Evolutionary conservation across 2,329 filamentous ascomycete species (phyloP).

Genomic region (Calonectria pseudoturangicola): DNA sequence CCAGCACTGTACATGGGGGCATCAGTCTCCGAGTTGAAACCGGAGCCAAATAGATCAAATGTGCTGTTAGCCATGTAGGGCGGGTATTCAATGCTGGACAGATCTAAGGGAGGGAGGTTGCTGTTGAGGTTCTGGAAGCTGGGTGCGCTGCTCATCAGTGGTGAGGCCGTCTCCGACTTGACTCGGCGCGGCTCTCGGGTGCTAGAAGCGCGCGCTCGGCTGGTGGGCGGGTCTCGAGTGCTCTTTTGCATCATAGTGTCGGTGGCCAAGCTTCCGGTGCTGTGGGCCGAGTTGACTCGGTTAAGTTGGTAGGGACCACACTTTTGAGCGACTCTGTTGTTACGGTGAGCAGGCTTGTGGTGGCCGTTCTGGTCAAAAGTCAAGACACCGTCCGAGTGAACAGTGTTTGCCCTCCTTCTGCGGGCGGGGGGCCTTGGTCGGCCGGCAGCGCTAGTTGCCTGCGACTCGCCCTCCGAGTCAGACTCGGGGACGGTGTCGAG

Average conservation of each 20-base stretch:
- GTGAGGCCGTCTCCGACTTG: conserved; percentile 78
- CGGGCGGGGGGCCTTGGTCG: conserved; percentile 66
- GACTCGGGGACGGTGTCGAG: conserved; percentile 80
- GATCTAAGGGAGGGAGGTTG: conserved; percentile 74
- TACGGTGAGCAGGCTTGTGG: conserved; percentile 77
- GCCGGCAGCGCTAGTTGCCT: conserved; percentile 51
- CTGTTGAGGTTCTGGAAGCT: conserved; percentile 72
- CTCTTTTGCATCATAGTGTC: conserved; percentile 64
- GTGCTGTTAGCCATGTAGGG: conserved; percentile 67
- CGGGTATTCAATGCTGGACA: conserved; percentile 73
- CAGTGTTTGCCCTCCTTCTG: conserved; percentile 76
- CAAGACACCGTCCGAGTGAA: conserved; percentile 76
- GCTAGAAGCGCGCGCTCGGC: conserved; percentile 60
- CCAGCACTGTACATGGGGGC: conserved; percentile 78
- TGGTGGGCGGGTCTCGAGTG: conserved; percentile 59
- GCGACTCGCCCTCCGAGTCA: conserved; percentile 71
- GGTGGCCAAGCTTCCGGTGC: conserved; percentile 68
- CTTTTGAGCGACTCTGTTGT: conserved; percentile 76
- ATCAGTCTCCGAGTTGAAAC: conserved; percentile 70
- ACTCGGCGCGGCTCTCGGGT: conserved; percentile 71
- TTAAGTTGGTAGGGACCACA: conserved; percentile 77
- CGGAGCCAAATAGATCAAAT: conserved; percentile 72
- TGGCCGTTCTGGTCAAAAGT: conserved; percentile 79
- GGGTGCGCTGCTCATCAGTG: conserved; percentile 69
- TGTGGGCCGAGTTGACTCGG: conserved; percentile 75